A percentile compares a stretch with the other conserved stretches of the same genome.
Conservation (phyloP, 164 flowering plant genomes). For the Akebia trifoliata region DNA sequence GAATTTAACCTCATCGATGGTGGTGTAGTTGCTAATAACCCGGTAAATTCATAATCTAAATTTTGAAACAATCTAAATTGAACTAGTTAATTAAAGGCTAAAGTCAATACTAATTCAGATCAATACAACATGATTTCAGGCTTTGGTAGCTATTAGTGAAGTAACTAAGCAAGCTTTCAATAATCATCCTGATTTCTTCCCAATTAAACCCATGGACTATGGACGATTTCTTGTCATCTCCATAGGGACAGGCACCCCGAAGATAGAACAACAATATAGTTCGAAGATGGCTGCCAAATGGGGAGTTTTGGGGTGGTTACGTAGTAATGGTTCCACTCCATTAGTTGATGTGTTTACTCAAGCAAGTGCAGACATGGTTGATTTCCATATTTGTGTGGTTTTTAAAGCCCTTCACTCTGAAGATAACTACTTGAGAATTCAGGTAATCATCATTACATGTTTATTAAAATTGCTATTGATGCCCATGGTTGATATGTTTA, state of each 20-base stretch:
- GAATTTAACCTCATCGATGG: slow-evolving; percentile 63
- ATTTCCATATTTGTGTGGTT: slow-evolving; percentile 18
- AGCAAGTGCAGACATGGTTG: slow-evolving; percentile 37
- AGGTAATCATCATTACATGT: too few relatives aligned
- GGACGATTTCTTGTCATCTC: slow-evolving; percentile 27
- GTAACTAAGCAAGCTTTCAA: slow-evolving; percentile 19
- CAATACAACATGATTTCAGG: too few relatives aligned
- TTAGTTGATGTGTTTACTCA: slow-evolving; percentile 27
- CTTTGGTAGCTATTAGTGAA: slow-evolving; percentile 27
- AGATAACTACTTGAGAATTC: slow-evolving; percentile 29
- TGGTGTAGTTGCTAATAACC: slow-evolving; percentile 47
- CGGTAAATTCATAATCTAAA: too few relatives aligned
- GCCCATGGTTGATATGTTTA: too few relatives aligned
- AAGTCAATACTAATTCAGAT: too few relatives aligned
- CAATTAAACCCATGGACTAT: slow-evolving; percentile 22
- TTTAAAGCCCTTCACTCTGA: slow-evolving; percentile 27
- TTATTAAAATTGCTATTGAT: too few relatives aligned
- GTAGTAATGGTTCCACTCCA: slow-evolving; percentile 20
- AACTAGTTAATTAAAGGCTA: too few relatives aligned
- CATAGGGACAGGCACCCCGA: slow-evolving; percentile 31
- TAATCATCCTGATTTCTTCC: slow-evolving; percentile 20
- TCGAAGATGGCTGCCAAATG: slow-evolving; percentile 28
- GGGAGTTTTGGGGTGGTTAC: slow-evolving; percentile 32
- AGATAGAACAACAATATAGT: slow-evolving; percentile 11
- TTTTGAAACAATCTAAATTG: too few relatives aligned